phyloP scores from a whole-genome alignment of 148 eudicot species.

The Chenopodium formosanum region DNA sequence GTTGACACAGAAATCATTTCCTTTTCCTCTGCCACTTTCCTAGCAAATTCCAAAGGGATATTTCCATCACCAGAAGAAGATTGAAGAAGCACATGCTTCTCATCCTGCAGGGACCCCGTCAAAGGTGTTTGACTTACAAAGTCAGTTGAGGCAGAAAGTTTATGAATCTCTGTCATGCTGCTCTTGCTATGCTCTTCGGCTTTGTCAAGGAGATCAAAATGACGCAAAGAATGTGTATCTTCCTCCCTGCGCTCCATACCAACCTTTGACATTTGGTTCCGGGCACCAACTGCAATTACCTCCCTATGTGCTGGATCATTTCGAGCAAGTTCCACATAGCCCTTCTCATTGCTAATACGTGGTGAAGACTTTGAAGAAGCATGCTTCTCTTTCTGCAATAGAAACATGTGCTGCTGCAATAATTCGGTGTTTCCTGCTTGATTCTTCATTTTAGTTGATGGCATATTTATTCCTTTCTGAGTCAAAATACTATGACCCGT shows the following conservation, averaged over 20 bases:
- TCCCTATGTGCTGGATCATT: slow-evolving; percentile 25
- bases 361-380: slow-evolving; percentile 25
- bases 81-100: slow-evolving; percentile 26
- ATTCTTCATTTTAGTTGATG: slow-evolving; percentile 17
- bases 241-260: slow-evolving; percentile 31
- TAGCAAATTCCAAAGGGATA: slow-evolving; percentile 19
- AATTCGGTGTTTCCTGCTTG: slow-evolving; percentile 8
- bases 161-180: slow-evolving; percentile 12
- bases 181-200: slow-evolving; percentile 23
- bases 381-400: slow-evolving; percentile 26
- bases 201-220: slow-evolving; percentile 15
- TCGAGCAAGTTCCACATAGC: slow-evolving; percentile 22
- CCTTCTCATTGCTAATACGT: slow-evolving; percentile 20
- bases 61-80: slow-evolving; percentile 26
- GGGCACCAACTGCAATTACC: slow-evolving; percentile 15
- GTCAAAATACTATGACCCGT: slow-evolving; percentile 7
- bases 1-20: slow-evolving; percentile 24
- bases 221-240: slow-evolving; percentile 1
- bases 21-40: slow-evolving; percentile 19
- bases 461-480: slow-evolving; percentile 7
- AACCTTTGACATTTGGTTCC: slow-evolving; percentile 24
- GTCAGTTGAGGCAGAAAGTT: slow-evolving; percentile 20
- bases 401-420: slow-evolving; percentile 18
- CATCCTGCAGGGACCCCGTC: slow-evolving; percentile 25
- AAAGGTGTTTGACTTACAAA: slow-evolving; percentile 18